phyloP scores from a whole-genome alignment of 352 stramenopile species.

The Saprolegnia parasitica region DNA sequence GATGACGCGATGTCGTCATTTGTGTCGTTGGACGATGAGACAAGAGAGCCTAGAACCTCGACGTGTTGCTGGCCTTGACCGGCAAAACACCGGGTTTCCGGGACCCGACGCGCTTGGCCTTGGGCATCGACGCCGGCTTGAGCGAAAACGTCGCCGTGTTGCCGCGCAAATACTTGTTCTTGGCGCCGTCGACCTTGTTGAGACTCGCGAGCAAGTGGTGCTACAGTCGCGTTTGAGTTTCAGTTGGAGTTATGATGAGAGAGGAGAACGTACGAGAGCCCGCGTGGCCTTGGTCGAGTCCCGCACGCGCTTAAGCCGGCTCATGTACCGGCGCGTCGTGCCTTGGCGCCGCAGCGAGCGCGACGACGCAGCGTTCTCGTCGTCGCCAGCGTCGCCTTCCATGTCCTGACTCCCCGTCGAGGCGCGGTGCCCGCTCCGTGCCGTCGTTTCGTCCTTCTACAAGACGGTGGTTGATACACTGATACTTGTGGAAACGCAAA shows the following conservation, averaged over 20 bases:
- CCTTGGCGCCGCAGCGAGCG: slow-evolving; percentile 35
- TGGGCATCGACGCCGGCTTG: slow-evolving; percentile 24
- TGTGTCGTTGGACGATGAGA: background rate
- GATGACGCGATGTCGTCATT: background rate
- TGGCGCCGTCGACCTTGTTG: slow-evolving; percentile 15
- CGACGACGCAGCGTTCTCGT: slow-evolving; percentile 32
- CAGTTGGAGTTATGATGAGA: background rate
- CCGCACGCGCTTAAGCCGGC: slow-evolving; percentile 68
- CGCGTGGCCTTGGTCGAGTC: slow-evolving; percentile 34
- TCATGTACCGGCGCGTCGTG: slow-evolving; percentile 74
- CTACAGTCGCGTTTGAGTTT: background rate
- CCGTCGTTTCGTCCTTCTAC: slow-evolving; percentile 18
- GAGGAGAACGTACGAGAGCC: slow-evolving; percentile 6
- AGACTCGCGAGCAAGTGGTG: slow-evolving; percentile 30
- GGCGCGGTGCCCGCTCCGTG: slow-evolving; percentile 22
- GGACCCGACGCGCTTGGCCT: slow-evolving; percentile 18
- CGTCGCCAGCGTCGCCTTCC: slow-evolving; percentile 34
- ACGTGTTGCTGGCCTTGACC: slow-evolving; percentile 26
- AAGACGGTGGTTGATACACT: slow-evolving; percentile 26
- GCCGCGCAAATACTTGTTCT: slow-evolving; percentile 30
- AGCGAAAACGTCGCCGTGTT: slow-evolving; percentile 30
- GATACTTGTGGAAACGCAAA: slow-evolving; percentile 29
- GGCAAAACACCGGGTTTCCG: slow-evolving; percentile 28
- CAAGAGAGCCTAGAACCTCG: slow-evolving; percentile 1
- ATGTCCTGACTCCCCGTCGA: slow-evolving; percentile 25